Evolutionary conservation across 2,329 filamentous ascomycete species (phyloP), one percentile per base, ranked within the genome.

Genomic region (Aspergillus ochraceus): DNA sequence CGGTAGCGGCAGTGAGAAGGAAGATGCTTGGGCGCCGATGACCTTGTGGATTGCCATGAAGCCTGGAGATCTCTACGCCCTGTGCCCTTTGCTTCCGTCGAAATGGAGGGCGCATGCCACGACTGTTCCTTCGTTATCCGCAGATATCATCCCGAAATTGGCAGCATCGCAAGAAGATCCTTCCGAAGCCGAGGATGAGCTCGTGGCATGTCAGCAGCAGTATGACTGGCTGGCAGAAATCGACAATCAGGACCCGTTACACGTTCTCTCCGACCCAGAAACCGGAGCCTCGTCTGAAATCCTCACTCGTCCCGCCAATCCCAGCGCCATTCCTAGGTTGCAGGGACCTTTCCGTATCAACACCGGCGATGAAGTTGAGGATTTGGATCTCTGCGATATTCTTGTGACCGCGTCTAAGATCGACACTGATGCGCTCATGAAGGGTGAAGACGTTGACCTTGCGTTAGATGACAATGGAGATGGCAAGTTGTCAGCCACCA

Each of bases 41-140:
- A 98, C 95, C 0, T 82, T 99, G 11, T 99, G 94, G 91, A 81
- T 98, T 54, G 92, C 93, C n/a, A 99, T 97, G 90, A 87, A 87
- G 42, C 90, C 92, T 60, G 95, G 95, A 3, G 93, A 97, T 71
- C 85, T 98, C 6, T 99, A 99, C 71, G 93, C 94, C 1, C 80
- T 99, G 9, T 97, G 93, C 71, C 95, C 95, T 1, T 82, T 99
- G 46, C 81, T 99, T 32, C 95, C 95, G 0, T 87, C 88, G 54
- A 91, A 89, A 68, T 98, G 94, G 92, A 87, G 90, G 24, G 88
- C 90, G 24, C 88, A 89, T 14, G 84, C 88, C 1, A 89, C 90
- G 0, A 81, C 95, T 32, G 86, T 97, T 14, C 90, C 92, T 2
- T 92, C 92, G 0, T 82, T 97, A 22, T 91, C 91, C 0, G 88